Base-by-base conservation (phyloP, 2,329 filamentous ascomycete species). In the Cladosporium sphaerospermum region DNA sequence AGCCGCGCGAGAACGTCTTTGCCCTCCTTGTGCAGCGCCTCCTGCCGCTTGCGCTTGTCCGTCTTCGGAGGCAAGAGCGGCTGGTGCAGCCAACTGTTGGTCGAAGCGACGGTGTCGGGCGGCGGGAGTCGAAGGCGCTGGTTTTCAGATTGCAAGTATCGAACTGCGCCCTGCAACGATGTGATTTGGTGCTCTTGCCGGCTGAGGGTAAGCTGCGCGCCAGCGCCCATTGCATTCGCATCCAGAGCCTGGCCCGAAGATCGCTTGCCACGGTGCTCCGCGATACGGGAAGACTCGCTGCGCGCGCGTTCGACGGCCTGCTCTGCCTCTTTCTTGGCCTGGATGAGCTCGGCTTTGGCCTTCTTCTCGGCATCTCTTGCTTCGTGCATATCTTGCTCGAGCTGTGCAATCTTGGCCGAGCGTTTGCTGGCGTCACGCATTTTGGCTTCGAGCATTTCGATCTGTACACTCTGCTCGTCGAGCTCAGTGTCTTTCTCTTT, bases 401-500 rank as follows among this genome's bases (percentile, higher is more conserved):
- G 75, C 51, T 83, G 81, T 16, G 75, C 75, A 59, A 89, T 87
- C 49, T 78, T 79, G 47, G 83, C 81, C 11, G 87, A 82, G 70
- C 92, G 91, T 66, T 86, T 83, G 59, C 84, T 83, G 5, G 88
- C 88, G 64, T 95, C 90, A 54, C 85, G 83, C 84, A 93, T 91
- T 54, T 89, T 80, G 7, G 88, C 88, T 69, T 95, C 88, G 36
- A 97, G 82, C 39, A 93, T 88, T 70, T 96, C 92, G 61, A 96
- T 95, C 69, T 93, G 91, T 61, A 96, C 86, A n/a, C 85, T 81
- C 19, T 88, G 80, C 54, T 95, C 92, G 68, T 95, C 90, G 49
- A 95, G 81, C 34, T 85, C 84, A 67, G 91, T 88, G 59, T 96
- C 89, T 40, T 72, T 71, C 53, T 70, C 63, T 53, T 67, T 70